phyloP scores from a whole-genome alignment of 768 basidiomycete species.

The Zangia roseola region DNA sequence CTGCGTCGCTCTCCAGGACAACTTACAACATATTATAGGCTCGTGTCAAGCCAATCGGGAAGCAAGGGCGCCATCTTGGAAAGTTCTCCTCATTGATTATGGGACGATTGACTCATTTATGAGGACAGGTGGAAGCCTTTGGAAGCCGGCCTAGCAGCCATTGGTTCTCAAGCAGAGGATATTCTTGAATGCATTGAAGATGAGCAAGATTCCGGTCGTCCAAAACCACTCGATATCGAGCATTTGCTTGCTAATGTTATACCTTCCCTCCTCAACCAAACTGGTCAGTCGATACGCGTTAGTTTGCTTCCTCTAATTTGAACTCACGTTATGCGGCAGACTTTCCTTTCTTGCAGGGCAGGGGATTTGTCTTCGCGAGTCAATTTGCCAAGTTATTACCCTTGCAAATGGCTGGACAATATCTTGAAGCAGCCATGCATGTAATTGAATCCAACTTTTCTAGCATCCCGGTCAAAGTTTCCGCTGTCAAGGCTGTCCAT shows the following conservation, averaged over 20 bases:
- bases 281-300: slow-evolving; percentile 49
- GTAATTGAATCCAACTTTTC: slow-evolving; percentile 75
- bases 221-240: slow-evolving; percentile 75
- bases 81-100: slow-evolving; percentile 17
- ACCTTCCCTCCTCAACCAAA: slow-evolving; percentile 67
- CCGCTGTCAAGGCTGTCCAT: slow-evolving; percentile 89
- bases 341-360: slow-evolving; percentile 89
- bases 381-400: slow-evolving; percentile 80
- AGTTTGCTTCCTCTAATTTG: not conserved
- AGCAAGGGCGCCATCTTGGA: slow-evolving; percentile 64
- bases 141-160: slow-evolving; percentile 78
- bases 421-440: slow-evolving; percentile 82
- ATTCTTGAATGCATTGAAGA: slow-evolving; percentile 77
- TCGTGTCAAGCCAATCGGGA: slow-evolving; percentile 57
- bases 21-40: slow-evolving; percentile 52
- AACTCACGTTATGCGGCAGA: slow-evolving; percentile 43
- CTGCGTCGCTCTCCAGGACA: slow-evolving; percentile 50
- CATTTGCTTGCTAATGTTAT: slow-evolving; percentile 74
- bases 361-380: slow-evolving; percentile 93
- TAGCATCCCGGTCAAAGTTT: slow-evolving; percentile 87
- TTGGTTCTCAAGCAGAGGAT: slow-evolving; percentile 79
- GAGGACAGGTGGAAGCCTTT: slow-evolving; percentile 82
- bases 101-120: slow-evolving; percentile 2
- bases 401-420: slow-evolving; percentile 71
- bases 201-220: slow-evolving; percentile 60